These are phyloP conservation scores for Bondarzewia mesenterica DNA, from an alignment of 1,284 basidiomycete species.

Conservation along the genomic window DNA sequence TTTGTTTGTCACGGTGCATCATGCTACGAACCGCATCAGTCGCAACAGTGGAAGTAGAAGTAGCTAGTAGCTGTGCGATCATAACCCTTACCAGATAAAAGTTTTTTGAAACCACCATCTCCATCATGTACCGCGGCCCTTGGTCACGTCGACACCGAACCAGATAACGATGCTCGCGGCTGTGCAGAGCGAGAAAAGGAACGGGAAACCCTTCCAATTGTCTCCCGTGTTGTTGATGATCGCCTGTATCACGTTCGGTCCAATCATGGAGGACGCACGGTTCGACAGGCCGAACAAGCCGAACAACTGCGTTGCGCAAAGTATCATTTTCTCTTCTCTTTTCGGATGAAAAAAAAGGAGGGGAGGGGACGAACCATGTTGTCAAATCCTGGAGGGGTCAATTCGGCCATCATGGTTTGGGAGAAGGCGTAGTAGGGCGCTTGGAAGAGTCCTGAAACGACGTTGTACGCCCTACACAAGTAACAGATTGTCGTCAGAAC, in stretches of 20 bases:
- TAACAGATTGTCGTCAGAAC: background rate
- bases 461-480: constrained; percentile 59
- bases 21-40: no score
- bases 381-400: constrained; percentile 75
- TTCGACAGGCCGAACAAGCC: constrained; percentile 79
- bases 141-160: constrained; percentile 64
- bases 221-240: constrained; percentile 67
- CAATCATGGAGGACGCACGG: constrained; percentile 75
- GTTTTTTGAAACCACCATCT: no score
- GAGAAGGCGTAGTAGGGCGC: constrained; percentile 83
- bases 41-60: no score
- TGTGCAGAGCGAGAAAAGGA: constrained; percentile 67
- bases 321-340: no score
- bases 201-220: constrained; percentile 80
- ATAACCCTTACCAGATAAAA: no score
- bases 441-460: constrained; percentile 78
- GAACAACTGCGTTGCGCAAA: constrained; percentile 47
- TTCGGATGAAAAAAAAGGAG: background rate
- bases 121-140: constrained; percentile 60
- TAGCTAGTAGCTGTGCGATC: no score
- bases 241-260: constrained; percentile 72
- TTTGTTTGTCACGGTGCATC: no score
- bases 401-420: constrained; percentile 84
- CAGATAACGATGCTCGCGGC: constrained; percentile 63
- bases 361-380: constrained; percentile 49